Conservation (phyloP, 768 basidiomycete genomes). For the Agrocybe praecox region DNA sequence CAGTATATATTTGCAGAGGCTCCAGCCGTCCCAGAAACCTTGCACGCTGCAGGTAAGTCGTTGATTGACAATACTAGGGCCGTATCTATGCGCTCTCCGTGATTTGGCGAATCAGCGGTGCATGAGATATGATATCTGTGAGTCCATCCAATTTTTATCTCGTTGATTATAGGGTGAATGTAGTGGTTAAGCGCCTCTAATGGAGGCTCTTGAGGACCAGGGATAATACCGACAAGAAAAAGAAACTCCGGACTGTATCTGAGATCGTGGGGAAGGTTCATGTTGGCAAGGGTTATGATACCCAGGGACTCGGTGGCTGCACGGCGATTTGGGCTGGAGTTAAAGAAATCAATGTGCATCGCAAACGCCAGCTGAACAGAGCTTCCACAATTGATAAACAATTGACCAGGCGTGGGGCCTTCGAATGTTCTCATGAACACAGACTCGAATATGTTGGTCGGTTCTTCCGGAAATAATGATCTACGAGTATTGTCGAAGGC, state of each 20-base stretch:
- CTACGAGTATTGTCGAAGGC: too few relatives aligned
- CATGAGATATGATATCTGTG: too few relatives aligned
- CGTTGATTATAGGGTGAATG: slow-evolving; percentile 27
- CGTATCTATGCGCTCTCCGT: too few relatives aligned
- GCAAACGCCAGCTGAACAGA: slow-evolving; percentile 3
- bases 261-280: slow-evolving; percentile 30
- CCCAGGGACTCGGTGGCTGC: slow-evolving; percentile 21
- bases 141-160: not conserved
- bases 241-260: slow-evolving; percentile 32
- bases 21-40: slow-evolving; percentile 27
- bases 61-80: slow-evolving; percentile 20
- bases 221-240: slow-evolving; percentile 27
- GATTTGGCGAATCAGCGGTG: too few relatives aligned
- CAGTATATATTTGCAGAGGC: slow-evolving; percentile 21
- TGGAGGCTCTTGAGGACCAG: slow-evolving; percentile 27
- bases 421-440: slow-evolving; percentile 1
- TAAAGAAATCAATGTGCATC: slow-evolving; percentile 6
- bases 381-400: not conserved
- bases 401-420: not conserved
- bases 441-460: slow-evolving; percentile 4
- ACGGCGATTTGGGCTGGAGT: not conserved
- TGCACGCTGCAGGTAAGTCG: slow-evolving; percentile 35
- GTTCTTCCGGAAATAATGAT: too few relatives aligned
- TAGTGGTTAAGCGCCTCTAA: slow-evolving; percentile 30
- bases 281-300: slow-evolving; percentile 24